phyloP scores from a whole-genome alignment of 306 rosid genomes.

The Sicyos baderoa region DNA sequence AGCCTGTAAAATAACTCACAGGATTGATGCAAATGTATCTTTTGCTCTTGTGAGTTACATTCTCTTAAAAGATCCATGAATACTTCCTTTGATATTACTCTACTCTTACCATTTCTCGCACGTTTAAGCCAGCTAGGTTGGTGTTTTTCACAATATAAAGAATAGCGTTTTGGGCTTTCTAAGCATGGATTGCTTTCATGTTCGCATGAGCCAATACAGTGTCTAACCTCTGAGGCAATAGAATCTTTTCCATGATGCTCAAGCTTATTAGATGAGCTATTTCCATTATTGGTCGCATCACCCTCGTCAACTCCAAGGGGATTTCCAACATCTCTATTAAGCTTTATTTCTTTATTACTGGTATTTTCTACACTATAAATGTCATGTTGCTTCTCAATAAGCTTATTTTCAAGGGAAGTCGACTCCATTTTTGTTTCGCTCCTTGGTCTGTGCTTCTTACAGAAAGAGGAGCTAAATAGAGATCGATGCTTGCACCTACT shows the following conservation, averaged over 20 bases:
- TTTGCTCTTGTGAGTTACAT: conserved; percentile 55
- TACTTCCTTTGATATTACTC: conserved; percentile 87
- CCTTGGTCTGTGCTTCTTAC: conserved; percentile 83
- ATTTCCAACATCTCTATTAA: conserved; percentile 40
- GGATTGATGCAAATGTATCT: conserved; percentile 67
- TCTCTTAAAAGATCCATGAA: conserved; percentile 72
- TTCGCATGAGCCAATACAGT: conserved; percentile 66
- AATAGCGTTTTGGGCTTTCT: conserved; percentile 75
- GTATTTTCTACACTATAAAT: conserved; percentile 37
- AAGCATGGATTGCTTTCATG: conserved; percentile 48
- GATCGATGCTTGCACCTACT: conserved; percentile 90
- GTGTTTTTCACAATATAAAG: conserved; percentile 77
- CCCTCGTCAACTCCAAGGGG: conserved; percentile 45
- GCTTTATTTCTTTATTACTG: conserved; percentile 42
- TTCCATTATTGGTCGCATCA: conserved; percentile 15
- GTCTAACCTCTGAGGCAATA: conserved; percentile 32
- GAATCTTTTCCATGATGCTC: conserved; percentile 35
- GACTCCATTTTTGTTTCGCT: conserved; percentile 37
- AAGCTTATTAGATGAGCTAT: conserved; percentile 36
- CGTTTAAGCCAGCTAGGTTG: conserved; percentile 99
- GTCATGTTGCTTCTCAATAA: conserved; percentile 65
- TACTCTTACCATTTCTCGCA: conserved; percentile 96
- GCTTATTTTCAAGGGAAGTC: conserved; percentile 33
- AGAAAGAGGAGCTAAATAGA: conserved; percentile 59
- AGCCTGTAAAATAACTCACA: conserved; percentile 95